A percentile compares a stretch with the other conserved stretches of the same genome.
phyloP scores from a whole-genome alignment of 2,329 filamentous ascomycete species.

The Fusarium compactum region DNA sequence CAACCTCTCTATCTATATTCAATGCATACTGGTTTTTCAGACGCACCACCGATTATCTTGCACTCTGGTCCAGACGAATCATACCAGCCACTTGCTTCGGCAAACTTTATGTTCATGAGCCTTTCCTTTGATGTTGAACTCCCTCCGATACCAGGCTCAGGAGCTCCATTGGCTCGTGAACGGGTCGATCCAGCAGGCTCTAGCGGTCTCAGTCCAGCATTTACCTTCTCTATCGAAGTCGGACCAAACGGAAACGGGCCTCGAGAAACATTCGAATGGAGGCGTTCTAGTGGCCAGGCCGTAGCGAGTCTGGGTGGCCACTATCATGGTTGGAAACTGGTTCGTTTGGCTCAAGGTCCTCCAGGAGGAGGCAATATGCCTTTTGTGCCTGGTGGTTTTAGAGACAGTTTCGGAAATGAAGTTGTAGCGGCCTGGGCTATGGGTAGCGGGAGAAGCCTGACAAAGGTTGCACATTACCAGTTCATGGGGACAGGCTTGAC shows the following conservation, averaged over 20 bases:
- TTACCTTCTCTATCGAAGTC: slow-evolving; percentile 37
- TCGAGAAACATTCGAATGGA: slow-evolving; percentile 44
- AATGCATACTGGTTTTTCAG: slow-evolving; percentile 24
- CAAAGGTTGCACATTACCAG: slow-evolving; percentile 39
- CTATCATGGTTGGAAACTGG: slow-evolving; percentile 41
- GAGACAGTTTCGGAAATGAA: slow-evolving; percentile 37
- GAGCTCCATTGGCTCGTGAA: slow-evolving; percentile 24
- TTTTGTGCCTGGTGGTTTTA: slow-evolving; percentile 27
- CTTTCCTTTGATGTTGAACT: slow-evolving; percentile 37
- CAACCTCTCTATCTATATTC: slow-evolving; percentile 40
- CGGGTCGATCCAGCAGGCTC: slow-evolving; percentile 13
- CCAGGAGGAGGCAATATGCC: slow-evolving; percentile 21
- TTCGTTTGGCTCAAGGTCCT: slow-evolving; percentile 31
- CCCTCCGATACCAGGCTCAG: slow-evolving; percentile 32
- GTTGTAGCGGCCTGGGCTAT: slow-evolving; percentile 43
- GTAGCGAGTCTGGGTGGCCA: slow-evolving; percentile 30
- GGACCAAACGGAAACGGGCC: slow-evolving; percentile 29
- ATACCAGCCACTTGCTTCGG: slow-evolving; percentile 37
- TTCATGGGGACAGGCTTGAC: slow-evolving; percentile 43
- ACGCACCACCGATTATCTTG: slow-evolving; percentile 35
- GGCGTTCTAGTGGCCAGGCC: slow-evolving; percentile 33
- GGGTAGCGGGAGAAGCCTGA: slow-evolving; percentile 18
- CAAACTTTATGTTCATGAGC: slow-evolving; percentile 29
- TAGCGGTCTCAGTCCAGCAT: slow-evolving; percentile 19
- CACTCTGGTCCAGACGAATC: slow-evolving; percentile 38